Base-by-base conservation (phyloP, 2,329 filamentous ascomycete genomes). In the Whalleya microplaca region DNA sequence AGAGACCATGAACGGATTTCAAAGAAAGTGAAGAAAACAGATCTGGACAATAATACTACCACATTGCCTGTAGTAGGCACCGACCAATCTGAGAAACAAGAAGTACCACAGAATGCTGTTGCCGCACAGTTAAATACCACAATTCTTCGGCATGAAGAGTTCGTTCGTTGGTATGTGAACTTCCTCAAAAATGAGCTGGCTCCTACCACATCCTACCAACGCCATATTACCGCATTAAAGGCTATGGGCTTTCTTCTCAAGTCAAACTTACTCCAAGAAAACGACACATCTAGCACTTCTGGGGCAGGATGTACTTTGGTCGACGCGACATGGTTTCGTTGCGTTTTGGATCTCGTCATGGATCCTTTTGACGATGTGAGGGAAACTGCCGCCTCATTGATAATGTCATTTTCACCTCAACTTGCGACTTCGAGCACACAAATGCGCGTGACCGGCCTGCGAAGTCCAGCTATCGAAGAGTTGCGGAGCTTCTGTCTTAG, bases 321-420 rank as follows among this genome's bases (percentile, higher is more conserved):
- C 58, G 80, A 84, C 45, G 63, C 65, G 2, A 78, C 73, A 0
- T 84, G 88, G 76, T 73, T 84, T 10, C 80, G 89, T 46, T 78
- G 87, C 3, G 76, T 98, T 6, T 76, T 93, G 14, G 92, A 96
- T 71, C 82, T 96, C 20, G 75, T 96, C 7, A 80, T 96, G 69
- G 91, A 99, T 66, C 91, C 94, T 0, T 99, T 96, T 67, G 95
- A 98, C 55, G 95, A 99, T 72, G 90, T 98, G 3, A 83, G 94
- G 63, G 85, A 83, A 43, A 73, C 76, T 40, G 81, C 85, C 2
- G 76, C 80, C 0, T 73, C 72, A 1, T 75, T 86, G 2, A 65
- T 90, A 23, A 78, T 76, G 50, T 66, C 83, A n/a, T 76, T 84
- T 41, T 73, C 77, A 2, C 72, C 76, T 21, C 65, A 70, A 16